These are phyloP conservation scores for Xylariaceae sp. DNA, from an alignment of 2,329 filamentous ascomycete genomes.

Conservation along the genomic window DNA sequence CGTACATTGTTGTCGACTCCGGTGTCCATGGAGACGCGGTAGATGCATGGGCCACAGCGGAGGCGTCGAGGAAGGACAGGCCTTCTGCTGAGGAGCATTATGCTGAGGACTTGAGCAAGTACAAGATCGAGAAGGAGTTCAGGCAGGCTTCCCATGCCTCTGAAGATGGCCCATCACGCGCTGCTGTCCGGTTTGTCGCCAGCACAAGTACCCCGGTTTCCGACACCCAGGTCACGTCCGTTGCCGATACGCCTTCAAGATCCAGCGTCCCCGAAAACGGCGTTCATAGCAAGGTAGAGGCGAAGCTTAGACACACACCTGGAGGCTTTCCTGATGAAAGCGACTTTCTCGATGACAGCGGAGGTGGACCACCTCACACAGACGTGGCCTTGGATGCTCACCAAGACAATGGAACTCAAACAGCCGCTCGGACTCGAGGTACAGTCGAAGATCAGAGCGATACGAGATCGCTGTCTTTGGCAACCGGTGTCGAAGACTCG, in stretches of 20 bases:
- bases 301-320: slow-evolving; percentile 34
- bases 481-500: slow-evolving; percentile 31
- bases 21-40: slow-evolving; percentile 12
- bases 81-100: too few species aligned
- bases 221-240: slow-evolving; percentile 29
- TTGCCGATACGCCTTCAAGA: slow-evolving; percentile 18
- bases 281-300: slow-evolving; percentile 38
- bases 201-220: slow-evolving; percentile 34
- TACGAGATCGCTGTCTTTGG: slow-evolving; percentile 40
- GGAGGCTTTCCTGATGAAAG: slow-evolving; percentile 30
- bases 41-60: slow-evolving; percentile 29
- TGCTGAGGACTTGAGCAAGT: slow-evolving; percentile 33
- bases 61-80: too few species aligned
- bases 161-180: slow-evolving; percentile 23
- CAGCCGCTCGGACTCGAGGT: slow-evolving; percentile 32
- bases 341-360: slow-evolving; percentile 32
- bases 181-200: slow-evolving; percentile 29
- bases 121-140: slow-evolving; percentile 34
- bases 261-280: too few species aligned
- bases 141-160: slow-evolving; percentile 24
- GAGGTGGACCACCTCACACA: slow-evolving; percentile 37
- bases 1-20: slow-evolving; percentile 22
- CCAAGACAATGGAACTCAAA: slow-evolving; percentile 29
- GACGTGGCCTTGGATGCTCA: slow-evolving; percentile 42
- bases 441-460: slow-evolving; percentile 43